Conservation (phyloP, 805 yeast species). For the Metschnikowia santaceciliae region DNA sequence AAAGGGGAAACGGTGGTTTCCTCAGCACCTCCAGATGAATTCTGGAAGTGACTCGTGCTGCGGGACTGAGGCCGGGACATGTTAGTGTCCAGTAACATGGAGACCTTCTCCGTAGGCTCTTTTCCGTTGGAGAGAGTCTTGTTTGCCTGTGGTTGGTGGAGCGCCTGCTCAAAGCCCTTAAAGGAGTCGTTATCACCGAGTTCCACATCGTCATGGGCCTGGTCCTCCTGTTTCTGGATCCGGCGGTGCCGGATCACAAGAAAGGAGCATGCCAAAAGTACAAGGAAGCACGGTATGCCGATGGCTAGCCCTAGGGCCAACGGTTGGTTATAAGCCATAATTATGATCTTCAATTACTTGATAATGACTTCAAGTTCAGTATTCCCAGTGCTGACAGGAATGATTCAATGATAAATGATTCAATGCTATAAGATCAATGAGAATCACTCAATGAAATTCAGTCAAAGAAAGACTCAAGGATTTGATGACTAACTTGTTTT, state of each 20-base stretch:
- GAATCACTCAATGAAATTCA: no score
- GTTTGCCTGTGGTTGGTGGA: constrained; percentile 24
- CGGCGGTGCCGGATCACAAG: constrained; percentile 31
- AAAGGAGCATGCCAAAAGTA: constrained; percentile 20
- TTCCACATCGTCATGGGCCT: constrained; percentile 28
- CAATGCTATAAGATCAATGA: no score
- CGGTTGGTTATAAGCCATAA: constrained; percentile 15
- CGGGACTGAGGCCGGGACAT: background rate
- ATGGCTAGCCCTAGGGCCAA: constrained; percentile 42
- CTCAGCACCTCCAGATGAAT: background rate
- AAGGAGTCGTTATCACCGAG: constrained; percentile 35
- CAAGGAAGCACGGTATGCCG: constrained; percentile 36
- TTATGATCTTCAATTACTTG: background rate
- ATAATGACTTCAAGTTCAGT: no score
- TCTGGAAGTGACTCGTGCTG: background rate
- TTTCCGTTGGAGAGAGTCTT: constrained; percentile 3
- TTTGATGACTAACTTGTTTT: no score
- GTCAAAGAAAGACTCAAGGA: no score
- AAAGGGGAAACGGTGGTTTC: background rate
- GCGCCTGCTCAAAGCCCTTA: constrained; percentile 33
- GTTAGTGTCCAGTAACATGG: background rate
- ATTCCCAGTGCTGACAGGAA: no score
- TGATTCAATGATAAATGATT: no score
- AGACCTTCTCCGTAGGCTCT: constrained; percentile 3
- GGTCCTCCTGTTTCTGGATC: constrained; percentile 32